A percentile compares a stretch with the other conserved stretches of the same genome.
Conservation (phyloP, 73 alveolate genomes). For the Tetrahymena elliotti region DNA sequence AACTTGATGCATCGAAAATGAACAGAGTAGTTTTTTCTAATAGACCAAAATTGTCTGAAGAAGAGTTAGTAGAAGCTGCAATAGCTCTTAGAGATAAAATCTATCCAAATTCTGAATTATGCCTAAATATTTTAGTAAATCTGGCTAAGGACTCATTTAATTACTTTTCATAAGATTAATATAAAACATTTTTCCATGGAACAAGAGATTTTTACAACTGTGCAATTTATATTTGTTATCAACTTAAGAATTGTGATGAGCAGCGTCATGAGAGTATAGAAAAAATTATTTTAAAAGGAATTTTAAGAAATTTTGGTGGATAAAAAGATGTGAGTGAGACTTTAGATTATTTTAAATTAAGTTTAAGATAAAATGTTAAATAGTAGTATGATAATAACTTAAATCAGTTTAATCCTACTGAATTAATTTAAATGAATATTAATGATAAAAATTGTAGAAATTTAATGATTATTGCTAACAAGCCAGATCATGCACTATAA, state of each 20-base stretch:
- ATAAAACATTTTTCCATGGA: background rate
- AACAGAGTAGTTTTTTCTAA: conserved; percentile 24
- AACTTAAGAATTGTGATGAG: background rate
- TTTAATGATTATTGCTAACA: background rate
- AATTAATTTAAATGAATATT: background rate
- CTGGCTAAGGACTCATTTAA: background rate
- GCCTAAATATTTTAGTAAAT: background rate
- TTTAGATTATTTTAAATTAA: background rate
- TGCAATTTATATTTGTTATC: background rate
- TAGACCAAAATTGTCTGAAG: background rate
- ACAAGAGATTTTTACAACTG: background rate
- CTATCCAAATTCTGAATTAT: background rate
- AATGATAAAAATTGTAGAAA: background rate
- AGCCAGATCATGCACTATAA: background rate
- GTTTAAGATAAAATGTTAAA: background rate
- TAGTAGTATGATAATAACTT: background rate
- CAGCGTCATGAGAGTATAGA: background rate
- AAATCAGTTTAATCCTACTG: background rate
- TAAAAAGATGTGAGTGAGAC: background rate
- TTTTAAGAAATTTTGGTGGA: background rate
- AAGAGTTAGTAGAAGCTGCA: background rate
- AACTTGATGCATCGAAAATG: conserved; percentile 67
- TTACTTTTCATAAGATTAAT: background rate
- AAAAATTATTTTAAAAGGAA: background rate
- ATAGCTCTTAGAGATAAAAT: background rate